A percentile compares a stretch with the other conserved stretches of the same genome.
phyloP scores from a whole-genome alignment of 1,139 yeast species.

The Hemisphaericaspora xylanilytica region DNA sequence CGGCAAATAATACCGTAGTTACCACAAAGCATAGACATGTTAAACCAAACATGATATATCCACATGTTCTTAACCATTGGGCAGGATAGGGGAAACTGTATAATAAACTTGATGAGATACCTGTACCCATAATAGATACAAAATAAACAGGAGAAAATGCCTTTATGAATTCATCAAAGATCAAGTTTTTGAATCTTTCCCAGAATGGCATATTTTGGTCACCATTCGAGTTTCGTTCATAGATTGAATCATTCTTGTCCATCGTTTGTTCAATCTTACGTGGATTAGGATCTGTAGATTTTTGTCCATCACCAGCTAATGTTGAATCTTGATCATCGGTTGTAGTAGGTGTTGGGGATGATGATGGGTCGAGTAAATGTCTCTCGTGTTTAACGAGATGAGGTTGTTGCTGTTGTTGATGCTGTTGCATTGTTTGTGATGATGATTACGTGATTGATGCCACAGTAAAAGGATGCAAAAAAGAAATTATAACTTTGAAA shows the following conservation, averaged over 20 bases:
- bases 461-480: too few relatives aligned
- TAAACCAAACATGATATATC: slow-evolving; percentile 54
- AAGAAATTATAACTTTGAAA: too few relatives aligned
- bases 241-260: slow-evolving; percentile 6
- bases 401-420: too few relatives aligned
- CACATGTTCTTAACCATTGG: slow-evolving; percentile 57
- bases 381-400: too few relatives aligned
- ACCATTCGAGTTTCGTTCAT: slow-evolving; percentile 1
- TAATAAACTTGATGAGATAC: slow-evolving; percentile 62
- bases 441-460: too few relatives aligned
- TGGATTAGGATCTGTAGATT: too few relatives aligned
- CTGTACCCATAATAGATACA: slow-evolving; percentile 81
- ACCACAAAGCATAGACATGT: slow-evolving; percentile 50
- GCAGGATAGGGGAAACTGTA: slow-evolving; percentile 64
- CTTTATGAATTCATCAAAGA: slow-evolving; percentile 20
- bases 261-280: not conserved
- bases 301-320: too few relatives aligned
- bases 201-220: slow-evolving; percentile 4
- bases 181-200: slow-evolving; percentile 2
- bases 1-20: slow-evolving; percentile 13
- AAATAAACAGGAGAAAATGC: slow-evolving; percentile 60
- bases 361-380: too few relatives aligned
- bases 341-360: too few relatives aligned
- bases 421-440: too few relatives aligned
- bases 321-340: too few relatives aligned